Percentiles rank a stretch among this genome's conserved stretches.
These are phyloP conservation scores for Clonostachys chloroleuca DNA, from an alignment of 2,329 filamentous ascomycete species.

Conservation along the genomic window DNA sequence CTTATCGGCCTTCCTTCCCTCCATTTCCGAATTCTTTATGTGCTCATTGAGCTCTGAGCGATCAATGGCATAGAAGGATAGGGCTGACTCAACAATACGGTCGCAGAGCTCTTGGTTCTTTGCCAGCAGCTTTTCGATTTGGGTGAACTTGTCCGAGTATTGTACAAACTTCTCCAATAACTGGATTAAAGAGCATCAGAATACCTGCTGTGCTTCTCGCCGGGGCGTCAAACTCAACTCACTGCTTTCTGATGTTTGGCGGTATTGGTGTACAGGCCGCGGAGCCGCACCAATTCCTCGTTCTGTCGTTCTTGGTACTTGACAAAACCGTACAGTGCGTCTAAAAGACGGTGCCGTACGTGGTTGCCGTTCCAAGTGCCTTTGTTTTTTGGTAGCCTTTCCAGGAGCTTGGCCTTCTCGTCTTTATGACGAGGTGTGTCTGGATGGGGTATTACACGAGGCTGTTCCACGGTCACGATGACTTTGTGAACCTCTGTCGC, in stretches of 20 bases:
- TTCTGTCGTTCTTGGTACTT: slow-evolving; percentile 25
- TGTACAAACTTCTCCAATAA: slow-evolving; percentile 50
- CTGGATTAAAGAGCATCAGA: slow-evolving; percentile 11
- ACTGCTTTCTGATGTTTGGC: slow-evolving; percentile 24
- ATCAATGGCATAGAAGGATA: slow-evolving; percentile 39
- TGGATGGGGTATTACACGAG: background rate
- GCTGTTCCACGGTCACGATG: background rate
- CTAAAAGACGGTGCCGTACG: slow-evolving; percentile 29
- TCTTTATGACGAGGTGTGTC: slow-evolving; percentile 13
- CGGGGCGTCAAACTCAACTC: background rate
- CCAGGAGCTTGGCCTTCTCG: slow-evolving; percentile 21
- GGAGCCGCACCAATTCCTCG: slow-evolving; percentile 26
- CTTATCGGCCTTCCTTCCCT: slow-evolving; percentile 33
- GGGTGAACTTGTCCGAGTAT: slow-evolving; percentile 49
- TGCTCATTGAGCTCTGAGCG: slow-evolving; percentile 37
- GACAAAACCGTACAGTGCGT: slow-evolving; percentile 29
- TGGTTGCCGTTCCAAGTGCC: slow-evolving; percentile 27
- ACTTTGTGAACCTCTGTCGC: background rate
- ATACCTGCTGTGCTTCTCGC: too few species aligned
- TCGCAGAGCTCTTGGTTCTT: slow-evolving; percentile 40
- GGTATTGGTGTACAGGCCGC: slow-evolving; percentile 26
- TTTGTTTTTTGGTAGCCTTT: slow-evolving; percentile 16
- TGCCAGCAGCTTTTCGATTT: slow-evolving; percentile 32
- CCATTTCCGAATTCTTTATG: slow-evolving; percentile 27
- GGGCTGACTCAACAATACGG: slow-evolving; percentile 35